These are phyloP conservation scores for Ogataea wickerhamii DNA, from an alignment of 805 yeast genomes.

Conservation along the genomic window DNA sequence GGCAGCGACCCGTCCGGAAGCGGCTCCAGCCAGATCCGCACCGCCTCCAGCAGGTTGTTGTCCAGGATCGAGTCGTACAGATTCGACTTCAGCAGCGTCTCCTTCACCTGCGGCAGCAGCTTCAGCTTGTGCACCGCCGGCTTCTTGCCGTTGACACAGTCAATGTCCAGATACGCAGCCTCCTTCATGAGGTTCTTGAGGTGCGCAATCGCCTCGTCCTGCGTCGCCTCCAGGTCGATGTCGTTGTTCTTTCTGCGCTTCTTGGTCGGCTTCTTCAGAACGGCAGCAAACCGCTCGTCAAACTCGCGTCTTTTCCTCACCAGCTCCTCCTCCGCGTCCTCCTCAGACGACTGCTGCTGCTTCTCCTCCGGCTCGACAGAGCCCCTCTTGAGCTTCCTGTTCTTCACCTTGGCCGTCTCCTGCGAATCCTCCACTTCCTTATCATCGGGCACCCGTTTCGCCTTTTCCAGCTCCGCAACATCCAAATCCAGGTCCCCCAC, in stretches of 20 bases:
- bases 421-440: neutral
- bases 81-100: conserved; percentile 72
- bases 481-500: conserved; percentile 9
- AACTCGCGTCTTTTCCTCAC: conserved; percentile 64
- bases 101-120: conserved; percentile 74
- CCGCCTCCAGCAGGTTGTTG: conserved; percentile 88
- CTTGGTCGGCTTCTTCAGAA: conserved; percentile 59
- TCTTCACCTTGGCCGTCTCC: conserved; percentile 6
- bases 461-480: conserved; percentile 5
- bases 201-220: conserved; percentile 82
- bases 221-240: conserved; percentile 91
- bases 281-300: conserved; percentile 77
- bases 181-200: conserved; percentile 87
- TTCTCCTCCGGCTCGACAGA: conserved; percentile 3
- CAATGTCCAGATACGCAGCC: conserved; percentile 73
- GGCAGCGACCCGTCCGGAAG: conserved; percentile 97
- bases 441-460: conserved; percentile 4
- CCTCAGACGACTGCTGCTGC: neutral
- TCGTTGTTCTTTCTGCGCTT: conserved; percentile 73
- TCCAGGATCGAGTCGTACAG: conserved; percentile 91
- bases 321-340: conserved; percentile 26
- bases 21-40: conserved; percentile 96
- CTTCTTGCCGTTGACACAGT: conserved; percentile 52
- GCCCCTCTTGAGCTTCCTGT: conserved; percentile 14
- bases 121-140: conserved; percentile 77